Evolutionary conservation across 116 monocot genomes (phyloP).

Genomic region (Trichopus zeylanicus): DNA sequence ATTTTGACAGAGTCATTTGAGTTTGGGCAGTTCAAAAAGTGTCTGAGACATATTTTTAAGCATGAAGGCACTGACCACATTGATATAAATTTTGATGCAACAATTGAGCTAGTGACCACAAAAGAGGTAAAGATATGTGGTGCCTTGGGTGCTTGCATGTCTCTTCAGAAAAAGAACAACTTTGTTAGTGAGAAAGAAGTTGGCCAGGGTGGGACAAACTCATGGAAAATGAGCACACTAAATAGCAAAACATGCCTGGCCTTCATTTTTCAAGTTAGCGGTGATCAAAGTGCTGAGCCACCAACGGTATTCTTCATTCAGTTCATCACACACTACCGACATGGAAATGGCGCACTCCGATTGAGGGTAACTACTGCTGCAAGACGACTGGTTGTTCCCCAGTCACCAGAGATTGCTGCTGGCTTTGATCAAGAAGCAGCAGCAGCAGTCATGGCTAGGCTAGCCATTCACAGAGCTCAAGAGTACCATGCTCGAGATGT

Average conservation of each 20-base stretch:
- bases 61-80: slow-evolving; percentile 35
- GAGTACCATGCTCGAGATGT: slow-evolving; percentile 64
- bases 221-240: slow-evolving; percentile 70
- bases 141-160: slow-evolving; percentile 83
- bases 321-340: slow-evolving; percentile 70
- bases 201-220: slow-evolving; percentile 62
- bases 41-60: slow-evolving; percentile 65
- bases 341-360: slow-evolving; percentile 49
- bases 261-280: slow-evolving; percentile 59
- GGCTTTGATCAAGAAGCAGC: slow-evolving; percentile 99
- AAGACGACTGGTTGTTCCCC: slow-evolving; percentile 56
- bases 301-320: slow-evolving; percentile 84
- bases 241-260: slow-evolving; percentile 71
- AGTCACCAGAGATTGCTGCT: slow-evolving; percentile 50
- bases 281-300: slow-evolving; percentile 30
- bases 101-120: slow-evolving; percentile 65
- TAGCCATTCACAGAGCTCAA: slow-evolving; percentile 70
- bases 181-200: slow-evolving; percentile 66
- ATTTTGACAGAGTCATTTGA: slow-evolving; percentile 81
- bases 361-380: slow-evolving; percentile 86
- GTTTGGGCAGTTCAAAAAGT: slow-evolving; percentile 72
- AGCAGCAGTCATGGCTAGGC: slow-evolving; percentile 73
- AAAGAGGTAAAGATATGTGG: slow-evolving; percentile 84
- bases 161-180: slow-evolving; percentile 44
- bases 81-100: slow-evolving; percentile 72